Base-by-base conservation (phyloP, 352 stramenopile genomes). In the Phytopythium kandeliae region DNA sequence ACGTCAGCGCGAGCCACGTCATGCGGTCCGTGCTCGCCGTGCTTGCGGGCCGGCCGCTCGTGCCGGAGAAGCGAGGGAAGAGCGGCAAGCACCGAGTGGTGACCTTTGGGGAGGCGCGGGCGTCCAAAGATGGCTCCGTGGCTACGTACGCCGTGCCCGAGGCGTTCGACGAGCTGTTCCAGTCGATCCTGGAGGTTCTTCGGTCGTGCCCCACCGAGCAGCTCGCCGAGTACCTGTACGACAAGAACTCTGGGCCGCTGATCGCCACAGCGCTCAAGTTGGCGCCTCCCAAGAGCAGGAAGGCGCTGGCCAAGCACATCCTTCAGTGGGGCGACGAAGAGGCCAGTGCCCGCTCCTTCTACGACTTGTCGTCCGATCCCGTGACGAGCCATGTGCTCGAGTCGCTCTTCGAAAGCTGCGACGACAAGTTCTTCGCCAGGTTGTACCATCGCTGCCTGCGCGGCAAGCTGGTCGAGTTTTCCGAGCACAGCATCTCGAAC, bases 1-100 rank as follows among this genome's bases (percentile, higher is more conserved):
- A 92, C 47, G 78, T 92, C 11, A 92, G 82, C 48, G 82, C 82
- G n/a, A 90, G 74, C 51, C 82, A 92, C 46, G 82, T 92, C 43
- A 62, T 90, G 51, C 82, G 82, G 22, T 87, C 77, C 3, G 73
- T 92, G 45, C 60, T 92, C 0, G 77, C 77, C 2, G 67, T 78
- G 38, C 62, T 92, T 17, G 77, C 69, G 6, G 82, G 82, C 19
- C 81, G 78, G 30, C 71, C 82, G 15, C 63, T 89, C 2, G 71
- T 86, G 21, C 53, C 69, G 4, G 79, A 92, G 55, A 92, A 90
- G 60, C 77, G 82, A 24, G 82, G 82, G 21, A 92, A 92, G 63
- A 90, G 88, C 49, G 77, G 50, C 31, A 92, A 92, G 51, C 82
- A 92, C 60, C 74, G 78, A 37, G 69, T 78, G 4, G 60, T 88